phyloP scores from a whole-genome alignment of 1,284 basidiomycete genomes.

The Trichosporon faecale region DNA sequence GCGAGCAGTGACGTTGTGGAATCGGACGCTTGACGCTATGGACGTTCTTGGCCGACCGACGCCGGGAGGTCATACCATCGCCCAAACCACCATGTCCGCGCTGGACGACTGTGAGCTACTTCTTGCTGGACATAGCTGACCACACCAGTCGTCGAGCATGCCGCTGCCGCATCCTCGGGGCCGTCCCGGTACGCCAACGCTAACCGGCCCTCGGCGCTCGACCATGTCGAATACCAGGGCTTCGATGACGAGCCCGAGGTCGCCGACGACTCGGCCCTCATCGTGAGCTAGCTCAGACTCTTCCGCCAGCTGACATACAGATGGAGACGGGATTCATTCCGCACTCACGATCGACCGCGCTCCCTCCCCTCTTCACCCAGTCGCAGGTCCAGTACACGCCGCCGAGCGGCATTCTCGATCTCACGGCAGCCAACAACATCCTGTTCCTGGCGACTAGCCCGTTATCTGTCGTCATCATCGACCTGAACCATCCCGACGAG shows the following conservation, averaged over 20 bases:
- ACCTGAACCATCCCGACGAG: slow-evolving; percentile 75
- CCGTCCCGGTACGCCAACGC: slow-evolving; percentile 31
- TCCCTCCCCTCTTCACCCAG: slow-evolving; percentile 73
- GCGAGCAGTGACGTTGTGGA: slow-evolving; percentile 3
- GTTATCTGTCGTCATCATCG: slow-evolving; percentile 75
- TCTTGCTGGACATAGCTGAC: slow-evolving; percentile 9
- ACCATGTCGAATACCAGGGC: slow-evolving; percentile 71
- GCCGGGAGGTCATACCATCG: neutral
- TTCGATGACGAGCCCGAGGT: slow-evolving; percentile 64
- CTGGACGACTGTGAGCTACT: slow-evolving; percentile 72
- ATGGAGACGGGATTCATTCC: slow-evolving; percentile 54
- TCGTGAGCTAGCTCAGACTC: slow-evolving; percentile 22
- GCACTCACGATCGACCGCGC: slow-evolving; percentile 38
- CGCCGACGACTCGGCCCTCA: slow-evolving; percentile 29
- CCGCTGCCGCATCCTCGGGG: slow-evolving; percentile 56
- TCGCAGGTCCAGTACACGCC: slow-evolving; percentile 83
- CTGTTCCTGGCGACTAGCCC: slow-evolving; percentile 78
- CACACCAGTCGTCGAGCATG: slow-evolving; percentile 74
- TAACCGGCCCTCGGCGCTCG: slow-evolving; percentile 52
- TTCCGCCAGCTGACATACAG: slow-evolving; percentile 29
- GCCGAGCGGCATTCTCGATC: slow-evolving; percentile 70
- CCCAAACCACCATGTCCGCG: slow-evolving; percentile 16
- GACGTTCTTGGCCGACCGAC: neutral
- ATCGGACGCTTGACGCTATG: neutral
- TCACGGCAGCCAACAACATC: slow-evolving; percentile 79